Evolutionary conservation across 2,329 filamentous ascomycete genomes (phyloP).

Genomic region (Ophiostoma perfectum): DNA sequence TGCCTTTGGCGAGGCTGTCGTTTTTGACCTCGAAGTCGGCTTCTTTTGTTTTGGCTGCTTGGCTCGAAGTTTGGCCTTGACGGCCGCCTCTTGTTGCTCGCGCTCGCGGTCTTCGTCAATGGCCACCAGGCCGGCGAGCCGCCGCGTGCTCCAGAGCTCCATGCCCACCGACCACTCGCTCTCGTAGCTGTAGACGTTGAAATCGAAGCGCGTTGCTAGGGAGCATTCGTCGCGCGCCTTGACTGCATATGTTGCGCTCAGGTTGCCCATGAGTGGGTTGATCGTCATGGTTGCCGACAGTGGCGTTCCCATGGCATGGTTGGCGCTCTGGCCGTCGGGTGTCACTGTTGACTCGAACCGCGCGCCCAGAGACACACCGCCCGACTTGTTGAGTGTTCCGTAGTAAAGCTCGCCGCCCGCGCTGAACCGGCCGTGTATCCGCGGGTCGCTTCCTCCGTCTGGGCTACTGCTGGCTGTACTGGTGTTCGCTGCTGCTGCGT

Average conservation of each 20-base stretch:
- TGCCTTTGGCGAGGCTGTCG: background rate
- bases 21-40: background rate
- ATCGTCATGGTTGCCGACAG: slow-evolving; percentile 89
- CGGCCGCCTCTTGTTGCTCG: background rate
- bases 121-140: slow-evolving; percentile 37
- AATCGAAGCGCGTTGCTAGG: slow-evolving; percentile 86
- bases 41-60: slow-evolving; percentile 5
- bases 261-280: slow-evolving; percentile 89
- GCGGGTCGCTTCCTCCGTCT: slow-evolving; percentile 34
- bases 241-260: slow-evolving; percentile 87
- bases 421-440: slow-evolving; percentile 58
- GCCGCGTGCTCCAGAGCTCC: slow-evolving; percentile 77
- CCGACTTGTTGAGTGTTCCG: slow-evolving; percentile 87
- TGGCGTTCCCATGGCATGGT: slow-evolving; percentile 69
- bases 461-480: slow-evolving; percentile 45
- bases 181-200: slow-evolving; percentile 98
- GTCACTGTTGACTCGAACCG: slow-evolving; percentile 66
- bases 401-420: slow-evolving; percentile 94
- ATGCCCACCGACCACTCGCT: slow-evolving; percentile 87
- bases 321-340: slow-evolving; percentile 47
- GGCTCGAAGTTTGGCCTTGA: background rate
- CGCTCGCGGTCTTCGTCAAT: slow-evolving; percentile 29
- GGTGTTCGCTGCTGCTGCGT: slow-evolving; percentile 5
- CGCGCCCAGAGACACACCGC: slow-evolving; percentile 80
- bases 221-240: slow-evolving; percentile 77